Evolutionary conservation across 2,329 filamentous ascomycete species (phyloP), one percentile per base, ranked within the genome.

Genomic region (Fusarium tjaetaba): DNA sequence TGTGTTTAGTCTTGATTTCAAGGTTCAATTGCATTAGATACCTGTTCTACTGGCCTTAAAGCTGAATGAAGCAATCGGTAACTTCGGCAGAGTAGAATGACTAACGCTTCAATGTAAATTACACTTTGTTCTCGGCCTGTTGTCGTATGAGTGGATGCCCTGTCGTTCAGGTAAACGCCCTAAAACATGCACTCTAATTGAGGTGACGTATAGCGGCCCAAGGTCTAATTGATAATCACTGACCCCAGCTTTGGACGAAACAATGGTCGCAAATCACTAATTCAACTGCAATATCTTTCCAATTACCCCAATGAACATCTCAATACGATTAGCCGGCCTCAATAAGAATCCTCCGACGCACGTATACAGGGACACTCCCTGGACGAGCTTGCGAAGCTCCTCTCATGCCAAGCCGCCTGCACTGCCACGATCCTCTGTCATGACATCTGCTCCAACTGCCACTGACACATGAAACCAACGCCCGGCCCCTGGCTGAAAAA

Each of bases 401-500:
- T 53, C 39, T 41, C 51, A 46, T 57, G 71, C 71, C 63, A 73
- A 74, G 71, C 67, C 71, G 48, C 55, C 41, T 66, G 73, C 73
- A 75, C 73, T 74, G 73, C 73, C 73, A 76, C 73, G 46, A 56
- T 56, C 28, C 55, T 65, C 62, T 61, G 53, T 63, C 61, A 71
- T 68, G 67, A 64, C 52, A 55, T 69, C 65, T 24, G 43, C 39
- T 15, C 30, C 32, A 32, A 32, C 41, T 56, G 49, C 48, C 42
- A 65, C 58, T 69, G 65, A 58, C 66, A 69, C 58, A 69, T 69
- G 65, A 69, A 69, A 69, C 66, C 42, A 70, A 28, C 18, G 24
- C 34, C 38, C 15, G 18, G 24, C 53, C 58, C 68, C 71, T 68
- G 58, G 36, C 61, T 56, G 58, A 73, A 60, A 73, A 61, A 46